Conservation (phyloP, 768 basidiomycete genomes). For the Suillus fuscotomentosus region DNA sequence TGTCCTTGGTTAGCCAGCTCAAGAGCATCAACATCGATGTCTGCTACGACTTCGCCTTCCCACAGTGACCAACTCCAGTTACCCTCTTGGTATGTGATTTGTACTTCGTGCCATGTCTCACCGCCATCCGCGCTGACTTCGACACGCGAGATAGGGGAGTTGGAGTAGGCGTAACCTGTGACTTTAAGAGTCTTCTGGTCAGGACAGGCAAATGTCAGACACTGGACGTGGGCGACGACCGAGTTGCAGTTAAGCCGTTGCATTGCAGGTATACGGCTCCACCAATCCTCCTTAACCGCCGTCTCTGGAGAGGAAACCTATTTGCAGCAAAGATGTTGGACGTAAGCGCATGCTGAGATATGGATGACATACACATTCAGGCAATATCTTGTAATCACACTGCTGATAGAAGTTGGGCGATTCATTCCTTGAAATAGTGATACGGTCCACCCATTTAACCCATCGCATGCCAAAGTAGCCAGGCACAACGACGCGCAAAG, state of each 20-base stretch:
- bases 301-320: slow-evolving; percentile 26
- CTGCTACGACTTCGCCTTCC: slow-evolving; percentile 47
- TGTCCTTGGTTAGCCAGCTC: slow-evolving; percentile 7
- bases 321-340: neutral
- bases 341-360: neutral
- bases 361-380: slow-evolving; percentile 38
- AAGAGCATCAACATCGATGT: slow-evolving; percentile 19
- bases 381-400: slow-evolving; percentile 66
- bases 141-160: slow-evolving; percentile 45
- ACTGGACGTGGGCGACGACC: slow-evolving; percentile 39
- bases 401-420: slow-evolving; percentile 73
- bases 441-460: slow-evolving; percentile 75
- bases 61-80: slow-evolving; percentile 77
- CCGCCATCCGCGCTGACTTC: slow-evolving; percentile 56
- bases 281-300: slow-evolving; percentile 32
- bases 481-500: slow-evolving; percentile 66
- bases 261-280: slow-evolving; percentile 59
- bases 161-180: slow-evolving; percentile 58
- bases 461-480: slow-evolving; percentile 69
- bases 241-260: slow-evolving; percentile 62
- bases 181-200: slow-evolving; percentile 29
- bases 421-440: slow-evolving; percentile 50
- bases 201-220: slow-evolving; percentile 9
- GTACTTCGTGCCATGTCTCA: slow-evolving; percentile 46
- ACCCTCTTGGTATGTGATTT: slow-evolving; percentile 58